A percentile compares a stretch with the other conserved stretches of the same genome.
Evolutionary conservation across 2,329 filamentous ascomycete genomes (phyloP).

Genomic region (Venturia effusa): DNA sequence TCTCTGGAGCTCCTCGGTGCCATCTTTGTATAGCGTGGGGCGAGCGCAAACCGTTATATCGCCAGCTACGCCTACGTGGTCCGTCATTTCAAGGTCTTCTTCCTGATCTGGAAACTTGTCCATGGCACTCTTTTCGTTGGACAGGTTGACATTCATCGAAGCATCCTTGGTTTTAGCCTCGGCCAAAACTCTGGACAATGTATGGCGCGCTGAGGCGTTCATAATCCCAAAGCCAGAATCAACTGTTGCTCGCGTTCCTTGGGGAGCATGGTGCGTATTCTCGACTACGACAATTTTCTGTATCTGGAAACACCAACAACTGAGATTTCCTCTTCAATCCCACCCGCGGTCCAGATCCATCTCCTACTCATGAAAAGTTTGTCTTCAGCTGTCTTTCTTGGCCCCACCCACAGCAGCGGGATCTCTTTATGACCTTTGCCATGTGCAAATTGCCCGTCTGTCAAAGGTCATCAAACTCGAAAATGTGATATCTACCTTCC

Average conservation of each 20-base stretch:
- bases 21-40: background rate
- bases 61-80: background rate
- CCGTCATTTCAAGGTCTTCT: background rate
- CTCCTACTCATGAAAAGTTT: background rate
- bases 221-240: background rate
- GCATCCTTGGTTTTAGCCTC: background rate
- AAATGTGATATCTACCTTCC: background rate
- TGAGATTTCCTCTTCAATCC: background rate
- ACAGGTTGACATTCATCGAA: background rate
- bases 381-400: background rate
- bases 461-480: background rate
- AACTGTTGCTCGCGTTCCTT: background rate
- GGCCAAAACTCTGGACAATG: background rate
- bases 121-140: background rate
- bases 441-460: background rate
- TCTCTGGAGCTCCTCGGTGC: background rate
- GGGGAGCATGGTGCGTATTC: background rate
- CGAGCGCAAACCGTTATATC: background rate
- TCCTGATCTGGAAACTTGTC: background rate
- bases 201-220: background rate
- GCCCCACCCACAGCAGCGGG: background rate
- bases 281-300: background rate
- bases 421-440: background rate
- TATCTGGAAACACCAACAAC: background rate
- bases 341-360: background rate